Percentiles rank a stretch among this genome's conserved stretches.
Conservation (phyloP, 2,329 filamentous ascomycete genomes). For the Teratosphaeria nubilosa region DNA sequence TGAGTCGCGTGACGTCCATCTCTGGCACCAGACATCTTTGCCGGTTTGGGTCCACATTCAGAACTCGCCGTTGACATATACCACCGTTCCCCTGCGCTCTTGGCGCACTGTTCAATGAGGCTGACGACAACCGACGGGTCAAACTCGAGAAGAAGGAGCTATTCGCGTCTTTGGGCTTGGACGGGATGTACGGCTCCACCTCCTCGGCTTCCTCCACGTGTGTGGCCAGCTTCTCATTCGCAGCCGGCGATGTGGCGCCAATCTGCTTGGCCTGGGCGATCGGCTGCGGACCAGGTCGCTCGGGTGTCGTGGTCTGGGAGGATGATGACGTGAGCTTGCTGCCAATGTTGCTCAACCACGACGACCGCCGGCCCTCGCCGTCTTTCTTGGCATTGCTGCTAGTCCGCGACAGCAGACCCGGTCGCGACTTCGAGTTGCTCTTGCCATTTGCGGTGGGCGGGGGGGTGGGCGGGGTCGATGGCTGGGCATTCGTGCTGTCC, state of each 20-base stretch:
- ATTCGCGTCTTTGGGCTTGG: slow-evolving; percentile 51
- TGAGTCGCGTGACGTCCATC: slow-evolving; percentile 68
- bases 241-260: slow-evolving; percentile 43
- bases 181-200: slow-evolving; percentile 56
- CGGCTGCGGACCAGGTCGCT: slow-evolving; percentile 7
- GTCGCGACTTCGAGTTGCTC: slow-evolving; percentile 22
- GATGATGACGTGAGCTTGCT: slow-evolving; percentile 65
- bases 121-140: slow-evolving; percentile 68
- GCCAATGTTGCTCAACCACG: slow-evolving; percentile 89
- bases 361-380: slow-evolving; percentile 48
- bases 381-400: slow-evolving; percentile 22
- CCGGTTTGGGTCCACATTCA: slow-evolving; percentile 76
- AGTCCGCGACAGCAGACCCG: slow-evolving; percentile 32
- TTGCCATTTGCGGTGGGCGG: slow-evolving; percentile 6
- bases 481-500: slow-evolving; percentile 12
- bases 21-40: slow-evolving; percentile 72
- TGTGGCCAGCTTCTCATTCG: slow-evolving; percentile 27
- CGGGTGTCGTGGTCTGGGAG: slow-evolving; percentile 14
- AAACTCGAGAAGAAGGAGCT: slow-evolving; percentile 68
- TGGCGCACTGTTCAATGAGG: slow-evolving; percentile 29
- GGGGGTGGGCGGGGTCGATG: slow-evolving; percentile 12
- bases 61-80: slow-evolving; percentile 65
- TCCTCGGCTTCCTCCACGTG: slow-evolving; percentile 20
- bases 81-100: slow-evolving; percentile 52
- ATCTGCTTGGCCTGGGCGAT: slow-evolving; percentile 16